A percentile compares a stretch with the other conserved stretches of the same genome.
phyloP scores from a whole-genome alignment of 257 asterid genomes.

The Scutellaria barbata region DNA sequence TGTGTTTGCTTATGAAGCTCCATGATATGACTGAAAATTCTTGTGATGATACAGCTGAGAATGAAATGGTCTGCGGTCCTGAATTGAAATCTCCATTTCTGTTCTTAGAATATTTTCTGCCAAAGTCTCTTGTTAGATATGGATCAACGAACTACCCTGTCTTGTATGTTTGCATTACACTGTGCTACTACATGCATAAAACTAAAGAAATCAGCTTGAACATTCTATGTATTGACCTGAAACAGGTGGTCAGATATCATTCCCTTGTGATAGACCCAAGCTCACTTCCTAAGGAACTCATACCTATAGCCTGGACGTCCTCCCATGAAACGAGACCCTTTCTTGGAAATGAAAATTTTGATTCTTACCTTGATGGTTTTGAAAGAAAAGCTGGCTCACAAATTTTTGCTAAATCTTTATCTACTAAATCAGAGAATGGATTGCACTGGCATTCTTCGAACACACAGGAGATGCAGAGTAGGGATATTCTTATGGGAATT shows the following conservation, averaged over 20 bases:
- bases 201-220: conserved; percentile 1
- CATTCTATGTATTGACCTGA: conserved; percentile 28
- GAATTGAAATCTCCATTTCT: neutral
- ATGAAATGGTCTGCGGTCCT: neutral
- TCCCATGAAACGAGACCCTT: conserved; percentile 63
- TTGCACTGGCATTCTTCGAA: conserved; percentile 41
- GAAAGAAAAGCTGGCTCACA: conserved; percentile 41
- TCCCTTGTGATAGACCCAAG: conserved; percentile 86
- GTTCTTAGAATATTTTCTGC: neutral
- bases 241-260: conserved; percentile 94
- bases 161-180: neutral
- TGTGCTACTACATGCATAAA: neutral
- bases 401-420: conserved; percentile 38
- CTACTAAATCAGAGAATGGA: conserved; percentile 43
- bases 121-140: neutral
- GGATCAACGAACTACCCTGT: neutral
- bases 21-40: neutral
- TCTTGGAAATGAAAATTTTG: conserved; percentile 45
- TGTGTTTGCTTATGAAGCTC: neutral
- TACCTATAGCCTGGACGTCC: conserved; percentile 97
- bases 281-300: conserved; percentile 84
- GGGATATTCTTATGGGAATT: conserved; percentile 86
- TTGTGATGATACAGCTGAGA: neutral
- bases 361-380: conserved; percentile 44
- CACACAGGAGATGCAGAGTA: conserved; percentile 43